Evolutionary conservation across 2,329 filamentous ascomycete species (phyloP).

Genomic region (Talaromyces sp.): DNA sequence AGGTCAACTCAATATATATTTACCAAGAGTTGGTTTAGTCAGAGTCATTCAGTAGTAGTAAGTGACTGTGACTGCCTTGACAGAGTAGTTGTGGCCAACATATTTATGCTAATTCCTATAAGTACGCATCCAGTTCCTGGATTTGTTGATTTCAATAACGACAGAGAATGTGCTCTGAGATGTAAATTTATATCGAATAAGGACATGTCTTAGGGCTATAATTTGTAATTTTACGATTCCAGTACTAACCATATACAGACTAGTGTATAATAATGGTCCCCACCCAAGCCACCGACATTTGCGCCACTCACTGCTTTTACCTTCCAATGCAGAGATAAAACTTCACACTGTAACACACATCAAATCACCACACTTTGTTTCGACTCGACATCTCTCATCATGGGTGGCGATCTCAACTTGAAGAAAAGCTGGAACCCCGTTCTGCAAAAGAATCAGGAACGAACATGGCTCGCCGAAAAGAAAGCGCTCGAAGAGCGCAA

Average conservation of each 20-base stretch:
- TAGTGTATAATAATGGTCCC: not conserved
- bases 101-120: too few relatives aligned
- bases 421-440: slow-evolving; percentile 81
- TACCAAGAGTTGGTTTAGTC: too few relatives aligned
- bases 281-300: slow-evolving; percentile 4
- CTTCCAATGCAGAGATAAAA: not conserved
- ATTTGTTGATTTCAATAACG: not conserved
- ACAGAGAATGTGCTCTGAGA: too few relatives aligned
- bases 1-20: too few relatives aligned
- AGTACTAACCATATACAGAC: not conserved
- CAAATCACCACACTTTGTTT: not conserved
- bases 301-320: not conserved
- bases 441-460: slow-evolving; percentile 83
- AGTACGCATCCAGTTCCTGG: too few relatives aligned
- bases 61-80: too few relatives aligned
- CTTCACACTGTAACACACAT: not conserved
- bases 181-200: not conserved
- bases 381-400: slow-evolving; percentile 46
- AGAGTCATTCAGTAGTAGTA: too few relatives aligned
- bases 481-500: slow-evolving; percentile 93
- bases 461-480: slow-evolving; percentile 88
- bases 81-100: too few relatives aligned
- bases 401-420: slow-evolving; percentile 84
- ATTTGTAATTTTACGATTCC: not conserved
- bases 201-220: not conserved